Base-by-base conservation (phyloP, 805 yeast genomes). In the Metschnikowia arizonensis region DNA sequence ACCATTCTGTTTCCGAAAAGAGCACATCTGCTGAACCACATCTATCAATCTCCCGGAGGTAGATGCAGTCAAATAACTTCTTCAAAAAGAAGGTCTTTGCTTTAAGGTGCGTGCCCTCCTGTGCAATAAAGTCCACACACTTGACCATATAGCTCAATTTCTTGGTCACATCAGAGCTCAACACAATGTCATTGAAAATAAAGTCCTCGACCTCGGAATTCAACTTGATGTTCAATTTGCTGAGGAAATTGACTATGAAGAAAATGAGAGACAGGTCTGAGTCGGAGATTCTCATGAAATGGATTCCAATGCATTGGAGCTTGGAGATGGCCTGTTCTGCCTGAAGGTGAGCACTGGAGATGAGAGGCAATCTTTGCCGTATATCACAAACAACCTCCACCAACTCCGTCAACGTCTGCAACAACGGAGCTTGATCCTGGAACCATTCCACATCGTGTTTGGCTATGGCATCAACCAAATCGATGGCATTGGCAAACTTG, bases 401-500 rank as follows among this genome's bases (percentile, higher is more conserved):
- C 26, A 77, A 48, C 0, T 65, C 63, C 2, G 75, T 68, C 36
- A 81, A 57, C 18, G 68, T 66, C 19, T 68, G 58, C 19, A 83
- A 58, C 1, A 77, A 45, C 1, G 69, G 75, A 24, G 66, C 68
- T 55, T 83, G 84, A 1, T 62, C 57, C 21, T 61, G 61, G 40
- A 86, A 65, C 95, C 95, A 88, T 1, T 71, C 77, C 1, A 51
- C 44, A 23, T 82, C 83, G 40, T 66, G 72, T 1, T 64, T 56
- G 1, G 74, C 64, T 38, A 88, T 65, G 0, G 88, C 75, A 17
- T 68, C 65, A 19, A 85, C 63, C 44, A 88, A 60, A 57, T 86
- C 90, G 34, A 88, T 73, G 50, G 84, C 67, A 56, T 89, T 90
- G 14, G 90, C 82, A 58, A 87, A 79, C 51, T 82, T 85, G 5